Evolutionary conservation across 1,139 yeast species (phyloP), one percentile per base, ranked within the genome.

Genomic region (Hemisphaericaspora xylofermentans): DNA sequence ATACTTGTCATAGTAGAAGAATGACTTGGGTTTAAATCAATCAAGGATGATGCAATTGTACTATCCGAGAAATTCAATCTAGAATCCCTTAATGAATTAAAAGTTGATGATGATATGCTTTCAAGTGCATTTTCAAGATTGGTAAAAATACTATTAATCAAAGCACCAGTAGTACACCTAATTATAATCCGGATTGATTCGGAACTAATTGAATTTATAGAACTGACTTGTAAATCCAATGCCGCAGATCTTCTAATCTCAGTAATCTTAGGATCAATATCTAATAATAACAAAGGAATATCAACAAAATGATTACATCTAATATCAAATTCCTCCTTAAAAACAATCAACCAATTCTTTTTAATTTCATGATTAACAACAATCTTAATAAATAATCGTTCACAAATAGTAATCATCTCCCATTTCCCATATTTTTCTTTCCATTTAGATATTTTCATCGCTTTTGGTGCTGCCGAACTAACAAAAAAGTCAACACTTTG

Each of bases 381-480:
- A 16, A 71, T 60, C 47, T 71, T 71, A 26, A 68, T 45, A 42
- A 70, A 72, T 1, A 71, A 46, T 16, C 52, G 61, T 39, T 68
- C 73, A 41, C 58, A 61, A 7, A 62, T 53, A 0, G 76, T 71
- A 29, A 71, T 44, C 71, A 71, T 63, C 51, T 71, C 76, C 76
- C 76, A 72, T 47, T 68, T 71, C 0, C 76, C 78, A 38, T 61
- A 64, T 40, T 63, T 63, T 18, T 60, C 57, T 46, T 68, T 71
- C 78, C 78, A 72, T 47, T 64, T 67, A 9, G 76, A 71, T 6
- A 71, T 64, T 43, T 67, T 69, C 57, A 71, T 54, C 8, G 67
- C 54, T 43, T 63, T 64, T 7, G 74, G 66, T 4, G 63, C 39
- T 2, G 69, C 49, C 18, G 67, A 64, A 4, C 72, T 58, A 6